A percentile compares a stretch with the other conserved stretches of the same genome.
Evolutionary conservation across 2,329 filamentous ascomycete genomes (phyloP).

Genomic region (Aspergillus sclerotialis): DNA sequence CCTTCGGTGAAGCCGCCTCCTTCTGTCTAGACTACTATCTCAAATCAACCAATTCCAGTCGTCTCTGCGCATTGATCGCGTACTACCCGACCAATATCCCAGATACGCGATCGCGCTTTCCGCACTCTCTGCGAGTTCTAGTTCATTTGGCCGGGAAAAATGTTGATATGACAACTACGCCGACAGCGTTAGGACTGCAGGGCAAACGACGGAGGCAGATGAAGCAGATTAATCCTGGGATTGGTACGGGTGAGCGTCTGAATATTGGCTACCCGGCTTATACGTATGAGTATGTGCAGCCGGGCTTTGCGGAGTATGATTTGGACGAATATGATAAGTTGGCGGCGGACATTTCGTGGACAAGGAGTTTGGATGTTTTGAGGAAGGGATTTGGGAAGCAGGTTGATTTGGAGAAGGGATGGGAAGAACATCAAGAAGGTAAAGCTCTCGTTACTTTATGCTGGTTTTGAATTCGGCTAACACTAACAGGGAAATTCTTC

Average conservation of each 20-base stretch:
- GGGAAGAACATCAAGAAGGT: conserved; percentile 33
- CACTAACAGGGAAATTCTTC: conserved; percentile 24
- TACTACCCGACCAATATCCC: conserved; percentile 59
- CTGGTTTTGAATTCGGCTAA: background rate
- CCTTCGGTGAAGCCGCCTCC: conserved; percentile 56
- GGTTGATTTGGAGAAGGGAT: conserved; percentile 26
- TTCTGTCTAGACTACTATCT: conserved; percentile 52
- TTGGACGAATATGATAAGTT: conserved; percentile 61
- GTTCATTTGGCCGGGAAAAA: conserved; percentile 51
- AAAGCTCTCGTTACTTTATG: background rate
- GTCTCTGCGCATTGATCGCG: conserved; percentile 52
- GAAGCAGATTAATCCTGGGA: conserved; percentile 44
- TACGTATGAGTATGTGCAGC: conserved; percentile 49
- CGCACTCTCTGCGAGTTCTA: conserved; percentile 40
- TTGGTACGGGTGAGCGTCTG: conserved; percentile 42
- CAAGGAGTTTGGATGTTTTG: conserved; percentile 54
- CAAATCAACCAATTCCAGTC: conserved; percentile 46
- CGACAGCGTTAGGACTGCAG: conserved; percentile 48
- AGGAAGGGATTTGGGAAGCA: conserved; percentile 52
- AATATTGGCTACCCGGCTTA: conserved; percentile 34
- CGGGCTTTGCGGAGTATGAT: conserved; percentile 66
- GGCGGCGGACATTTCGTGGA: conserved; percentile 61
- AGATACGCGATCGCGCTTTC: conserved; percentile 32
- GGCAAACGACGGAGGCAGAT: conserved; percentile 43
- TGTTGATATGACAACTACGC: conserved; percentile 43